These are phyloP conservation scores for Vaccinium corymbosum DNA, from an alignment of 148 eudicot genomes.

Conservation along the genomic window DNA sequence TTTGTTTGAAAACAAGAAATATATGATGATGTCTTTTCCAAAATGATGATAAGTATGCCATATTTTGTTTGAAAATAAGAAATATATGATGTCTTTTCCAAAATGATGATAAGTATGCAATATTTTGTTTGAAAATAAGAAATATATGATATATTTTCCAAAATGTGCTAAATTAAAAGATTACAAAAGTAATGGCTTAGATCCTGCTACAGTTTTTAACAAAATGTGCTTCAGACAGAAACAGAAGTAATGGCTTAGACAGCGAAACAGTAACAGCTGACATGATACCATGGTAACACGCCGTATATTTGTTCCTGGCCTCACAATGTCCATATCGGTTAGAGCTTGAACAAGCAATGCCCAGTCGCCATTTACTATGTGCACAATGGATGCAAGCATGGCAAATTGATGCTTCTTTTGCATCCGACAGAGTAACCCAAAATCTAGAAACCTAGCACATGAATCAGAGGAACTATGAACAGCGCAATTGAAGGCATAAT, in stretches of 20 bases:
- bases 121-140: background rate
- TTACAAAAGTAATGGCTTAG: background rate
- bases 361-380: conserved; percentile 98
- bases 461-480: conserved; percentile 14
- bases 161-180: background rate
- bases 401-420: conserved; percentile 93
- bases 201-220: background rate
- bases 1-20: background rate
- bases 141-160: conserved; percentile 8
- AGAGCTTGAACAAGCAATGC: conserved; percentile 82
- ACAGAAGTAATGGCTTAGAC: background rate
- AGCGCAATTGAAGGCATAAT: background rate
- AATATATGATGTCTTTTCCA: conserved; percentile 9
- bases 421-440: conserved; percentile 93
- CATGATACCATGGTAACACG: conserved; percentile 75
- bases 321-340: conserved; percentile 73
- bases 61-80: background rate
- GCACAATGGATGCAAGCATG: conserved; percentile 93
- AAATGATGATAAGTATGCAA: background rate
- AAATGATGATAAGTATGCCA: background rate
- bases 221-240: background rate
- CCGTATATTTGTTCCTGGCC: conserved; percentile 68
- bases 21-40: conserved; percentile 9
- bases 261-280: conserved; percentile 1
- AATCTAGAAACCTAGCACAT: conserved; percentile 76